Conservation (phyloP, 2,329 filamentous ascomycete species). For the Ophidiomyces ophidiicola region DNA sequence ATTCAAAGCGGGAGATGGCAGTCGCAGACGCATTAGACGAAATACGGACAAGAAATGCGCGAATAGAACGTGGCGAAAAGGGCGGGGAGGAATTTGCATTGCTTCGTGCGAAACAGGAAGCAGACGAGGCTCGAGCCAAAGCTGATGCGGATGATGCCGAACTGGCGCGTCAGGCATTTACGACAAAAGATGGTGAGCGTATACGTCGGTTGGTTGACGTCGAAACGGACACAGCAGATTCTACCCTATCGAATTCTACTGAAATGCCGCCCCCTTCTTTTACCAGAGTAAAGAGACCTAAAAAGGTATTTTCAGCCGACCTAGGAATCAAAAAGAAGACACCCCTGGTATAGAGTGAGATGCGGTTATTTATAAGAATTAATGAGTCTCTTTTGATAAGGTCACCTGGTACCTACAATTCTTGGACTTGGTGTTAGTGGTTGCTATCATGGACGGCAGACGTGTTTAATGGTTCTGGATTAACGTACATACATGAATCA, state of each 20-base stretch:
- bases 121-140: conserved; percentile 45
- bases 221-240: conserved; percentile 27
- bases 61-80: conserved; percentile 63
- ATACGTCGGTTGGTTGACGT: conserved; percentile 44
- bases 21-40: conserved; percentile 93
- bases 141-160: conserved; percentile 76
- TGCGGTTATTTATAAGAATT: too few species aligned
- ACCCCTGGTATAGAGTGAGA: conserved; percentile 38
- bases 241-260: conserved; percentile 25
- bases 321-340: conserved; percentile 82
- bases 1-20: conserved; percentile 90
- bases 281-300: conserved; percentile 68
- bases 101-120: conserved; percentile 40
- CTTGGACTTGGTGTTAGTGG: neutral
- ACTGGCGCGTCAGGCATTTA: conserved; percentile 66
- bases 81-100: conserved; percentile 47
- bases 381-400: too few species aligned
- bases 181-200: conserved; percentile 45
- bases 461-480: conserved; percentile 10
- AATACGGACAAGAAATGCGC: conserved; percentile 80
- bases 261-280: conserved; percentile 50
- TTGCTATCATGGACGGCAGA: conserved; percentile 13
- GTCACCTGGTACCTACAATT: too few species aligned
- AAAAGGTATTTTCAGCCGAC: conserved; percentile 63
- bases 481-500: conserved; percentile 3